A percentile compares a stretch with the other conserved stretches of the same genome.
phyloP scores from a whole-genome alignment of 257 asterid genomes.

The Gentiana dahurica region DNA sequence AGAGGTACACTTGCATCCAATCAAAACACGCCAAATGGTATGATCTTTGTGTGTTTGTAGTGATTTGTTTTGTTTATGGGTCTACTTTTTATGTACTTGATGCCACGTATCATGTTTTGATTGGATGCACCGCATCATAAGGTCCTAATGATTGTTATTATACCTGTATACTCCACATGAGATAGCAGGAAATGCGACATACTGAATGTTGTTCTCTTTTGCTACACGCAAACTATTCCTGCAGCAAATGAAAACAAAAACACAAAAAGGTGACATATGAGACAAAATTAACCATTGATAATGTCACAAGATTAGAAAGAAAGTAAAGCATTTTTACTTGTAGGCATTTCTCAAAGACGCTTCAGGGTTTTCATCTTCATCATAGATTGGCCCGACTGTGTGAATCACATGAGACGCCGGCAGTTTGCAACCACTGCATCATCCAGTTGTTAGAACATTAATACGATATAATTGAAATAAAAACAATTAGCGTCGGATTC shows the following conservation, averaged over 20 bases:
- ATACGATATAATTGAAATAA: neutral
- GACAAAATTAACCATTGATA: neutral
- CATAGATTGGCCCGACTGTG: slow-evolving; percentile 91
- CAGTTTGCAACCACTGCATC: slow-evolving; percentile 71
- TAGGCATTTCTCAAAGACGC: slow-evolving; percentile 65
- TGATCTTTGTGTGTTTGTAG: too few species aligned
- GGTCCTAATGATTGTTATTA: too few species aligned
- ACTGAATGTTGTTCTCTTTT: slow-evolving; percentile 60
- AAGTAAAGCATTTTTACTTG: slow-evolving; percentile 36
- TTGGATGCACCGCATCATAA: too few species aligned
- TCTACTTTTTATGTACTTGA: too few species aligned
- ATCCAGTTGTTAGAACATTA: slow-evolving; percentile 15
- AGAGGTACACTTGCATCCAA: too few species aligned
- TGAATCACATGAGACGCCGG: slow-evolving; percentile 94
- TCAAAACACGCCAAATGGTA: too few species aligned
- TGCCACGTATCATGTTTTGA: too few species aligned
- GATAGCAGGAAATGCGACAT: slow-evolving; percentile 86
- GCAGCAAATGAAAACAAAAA: slow-evolving; percentile 23
- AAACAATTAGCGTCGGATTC: too few species aligned
- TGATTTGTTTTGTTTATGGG: too few species aligned
- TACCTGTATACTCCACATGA: slow-evolving; percentile 89
- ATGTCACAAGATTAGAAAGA: neutral
- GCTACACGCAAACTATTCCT: slow-evolving; percentile 81
- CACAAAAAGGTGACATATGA: slow-evolving; percentile 3
- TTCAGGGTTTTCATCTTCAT: slow-evolving; percentile 42